Base-by-base conservation (phyloP, 164 flowering plant genomes). In the Dillenia turbinata region DNA sequence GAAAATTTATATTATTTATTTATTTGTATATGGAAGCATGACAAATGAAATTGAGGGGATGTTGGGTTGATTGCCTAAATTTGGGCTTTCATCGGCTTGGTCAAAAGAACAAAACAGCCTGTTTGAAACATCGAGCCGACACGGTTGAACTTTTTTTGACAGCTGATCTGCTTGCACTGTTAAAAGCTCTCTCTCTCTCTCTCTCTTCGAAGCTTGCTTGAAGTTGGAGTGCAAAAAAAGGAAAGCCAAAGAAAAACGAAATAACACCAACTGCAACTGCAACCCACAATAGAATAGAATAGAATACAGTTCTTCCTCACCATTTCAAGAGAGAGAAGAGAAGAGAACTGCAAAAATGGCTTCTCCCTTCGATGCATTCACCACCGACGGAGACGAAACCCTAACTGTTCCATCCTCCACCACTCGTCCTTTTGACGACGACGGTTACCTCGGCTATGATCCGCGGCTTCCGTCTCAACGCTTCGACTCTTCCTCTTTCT, bases 331-430 rank as follows among this genome's bases (percentile, higher is more conserved):
- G 43, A 57, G 16, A 61, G 33, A 13, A 57, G 16, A 61, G 33
- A 13, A 15, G 9, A 6, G 19, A 50, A 47, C 40, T n/a, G 52
- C 48, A 53, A 44, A 52, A 52, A 68, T 61, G 74, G 22, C 51
- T 70, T 64, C 81, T 47, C 66, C 88, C 14, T 86, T 86, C 71
- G 92, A 83, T 64, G 57, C 83, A 24, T 84, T 69, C 69, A 69
- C 76, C 75, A 57, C 67, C 65, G 85, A 82, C 65, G 88, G 81
- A 49, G 86, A 79, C 9, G 88, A 79, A 14, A 49, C 66, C 24
- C 68, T 69, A 56, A 40, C 63, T 19, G 22, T 19, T 19, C 22
- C 22, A 19, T 19, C 22, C 9, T 49, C 69, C 10, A 17, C 77
- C 11, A 24, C 60, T 9, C 72, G 74, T 8, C 77, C 77, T 47